A percentile compares a stretch with the other conserved stretches of the same genome.
These are phyloP conservation scores for Neltuma alba DNA, from an alignment of 306 rosid genomes.

Conservation along the genomic window DNA sequence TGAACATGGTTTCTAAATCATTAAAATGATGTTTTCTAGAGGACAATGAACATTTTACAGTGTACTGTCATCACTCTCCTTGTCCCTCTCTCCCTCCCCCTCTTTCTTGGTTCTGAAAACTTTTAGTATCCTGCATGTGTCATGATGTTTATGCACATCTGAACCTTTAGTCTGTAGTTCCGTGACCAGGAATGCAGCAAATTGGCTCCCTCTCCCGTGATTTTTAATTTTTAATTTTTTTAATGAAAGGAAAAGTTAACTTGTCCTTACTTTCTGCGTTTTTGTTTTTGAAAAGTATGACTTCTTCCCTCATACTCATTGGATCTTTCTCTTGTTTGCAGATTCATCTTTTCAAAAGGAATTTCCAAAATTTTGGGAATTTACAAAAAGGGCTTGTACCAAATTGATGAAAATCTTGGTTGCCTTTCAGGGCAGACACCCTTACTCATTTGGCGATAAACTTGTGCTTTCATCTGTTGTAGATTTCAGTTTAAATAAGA, in stretches of 20 bases:
- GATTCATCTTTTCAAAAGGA: constrained; percentile 82
- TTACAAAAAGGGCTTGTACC: constrained; percentile 77
- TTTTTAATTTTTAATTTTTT: constrained; percentile 1
- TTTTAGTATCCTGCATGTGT: constrained; percentile 10
- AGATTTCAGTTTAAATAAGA: constrained; percentile 84
- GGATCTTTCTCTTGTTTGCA: constrained; percentile 45
- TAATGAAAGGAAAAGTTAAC: constrained; percentile 17
- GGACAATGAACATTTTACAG: constrained; percentile 7
- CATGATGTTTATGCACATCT: constrained; percentile 18
- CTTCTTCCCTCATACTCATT: constrained; percentile 34
- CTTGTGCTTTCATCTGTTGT: constrained; percentile 77
- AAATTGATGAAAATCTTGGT: constrained; percentile 90
- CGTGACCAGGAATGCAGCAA: neutral
- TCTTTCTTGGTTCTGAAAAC: neutral
- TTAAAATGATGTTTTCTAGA: constrained; percentile 6
- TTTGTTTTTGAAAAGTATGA: constrained; percentile 20
- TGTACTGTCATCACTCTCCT: neutral
- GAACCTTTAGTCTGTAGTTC: constrained; percentile 4
- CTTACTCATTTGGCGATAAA: constrained; percentile 88
- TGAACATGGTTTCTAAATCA: neutral
- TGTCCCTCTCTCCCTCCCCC: neutral
- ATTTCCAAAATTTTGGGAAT: constrained; percentile 78
- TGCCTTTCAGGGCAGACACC: constrained; percentile 90
- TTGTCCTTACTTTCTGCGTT: constrained; percentile 24
- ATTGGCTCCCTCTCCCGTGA: neutral